Evolutionary conservation across 2,329 filamentous ascomycete genomes (phyloP), one percentile per base, ranked within the genome.

Genomic region (Mycosphaerella sp.): DNA sequence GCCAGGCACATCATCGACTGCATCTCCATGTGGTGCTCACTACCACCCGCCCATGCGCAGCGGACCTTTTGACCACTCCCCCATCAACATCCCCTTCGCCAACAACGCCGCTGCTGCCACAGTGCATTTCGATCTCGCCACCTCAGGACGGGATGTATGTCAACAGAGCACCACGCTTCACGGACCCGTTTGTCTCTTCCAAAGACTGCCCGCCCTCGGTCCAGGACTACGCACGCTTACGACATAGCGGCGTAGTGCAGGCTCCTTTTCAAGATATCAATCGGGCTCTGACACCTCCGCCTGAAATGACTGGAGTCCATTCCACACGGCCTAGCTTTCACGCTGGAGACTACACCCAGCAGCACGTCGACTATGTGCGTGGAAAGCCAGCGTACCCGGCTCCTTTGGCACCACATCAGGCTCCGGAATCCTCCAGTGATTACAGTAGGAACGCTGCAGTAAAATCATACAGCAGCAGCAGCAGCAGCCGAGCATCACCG

Each of bases 241-340:
- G 43, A 45, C 8, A 50, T 36, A 47, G 41, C 53, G 62, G 56
- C 59, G 41, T 50, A 37, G 56, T 56, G 25, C 50, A 60, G 27
- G 28, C 50, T 51, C 55, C 40, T 48, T 42, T 55, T 32, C 41
- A 50, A 44, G 55, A 60, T 44, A 47, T 57, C 28, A 53, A 54
- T 25, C 52, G 60, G 50, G 58, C 64, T 39, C 60, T 64, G 36
- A 69, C 67, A 3, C 67, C 67, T 40, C 67, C 67, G 37, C 64
- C 62, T 49, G 67, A 70, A 43, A 69, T 70, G 68, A 64, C 60
- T 51, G 53, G 58, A 50, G 50, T 59, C 41, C 54, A 59, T 45
- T 53, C 56, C 34, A 14, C 57, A 35, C 52, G 56, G 49, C 57
- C 57, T 28, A 52, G 56, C 54, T 59, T 59, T 35, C 57, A 61